Evolutionary conservation across 495 filamentous ascomycete genomes (phyloP).

Genomic region (Pseudevernia furfuracea): DNA sequence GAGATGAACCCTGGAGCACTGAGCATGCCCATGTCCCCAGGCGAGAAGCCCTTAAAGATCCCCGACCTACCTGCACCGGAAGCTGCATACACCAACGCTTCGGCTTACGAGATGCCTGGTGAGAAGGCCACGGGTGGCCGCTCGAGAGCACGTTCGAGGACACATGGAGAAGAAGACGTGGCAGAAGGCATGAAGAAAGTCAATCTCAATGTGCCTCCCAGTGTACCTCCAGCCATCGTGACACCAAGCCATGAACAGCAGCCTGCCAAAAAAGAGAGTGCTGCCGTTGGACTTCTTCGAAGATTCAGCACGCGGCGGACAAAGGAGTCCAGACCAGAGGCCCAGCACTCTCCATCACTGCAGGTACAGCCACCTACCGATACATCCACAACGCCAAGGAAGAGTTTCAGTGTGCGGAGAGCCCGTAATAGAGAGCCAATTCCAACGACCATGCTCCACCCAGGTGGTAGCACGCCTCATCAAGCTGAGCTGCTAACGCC

Average conservation of each 20-base stretch:
- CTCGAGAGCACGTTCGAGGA: conserved; percentile 76
- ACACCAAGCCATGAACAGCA: conserved; percentile 49
- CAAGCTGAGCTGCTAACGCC: conserved; percentile 68
- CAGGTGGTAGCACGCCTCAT: conserved; percentile 59
- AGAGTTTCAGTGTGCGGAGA: conserved; percentile 75
- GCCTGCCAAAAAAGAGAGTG: conserved; percentile 73
- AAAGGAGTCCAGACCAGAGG: conserved; percentile 49
- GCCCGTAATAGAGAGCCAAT: conserved; percentile 54
- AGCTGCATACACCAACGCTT: conserved; percentile 84
- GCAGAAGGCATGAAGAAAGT: conserved; percentile 66
- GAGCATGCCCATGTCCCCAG: conserved; percentile 46
- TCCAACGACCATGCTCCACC: conserved; percentile 46
- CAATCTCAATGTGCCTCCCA: conserved; percentile 47
- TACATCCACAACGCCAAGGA: conserved; percentile 51
- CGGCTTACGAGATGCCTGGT: conserved; percentile 71
- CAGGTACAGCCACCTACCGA: conserved; percentile 69
- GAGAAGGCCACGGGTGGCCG: conserved; percentile 72
- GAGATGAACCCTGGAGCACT: conserved; percentile 57
- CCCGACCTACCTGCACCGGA: conserved; percentile 73
- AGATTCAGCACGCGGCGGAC: conserved; percentile 82
- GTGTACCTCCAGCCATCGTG: conserved; percentile 48
- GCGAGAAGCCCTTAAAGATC: conserved; percentile 55
- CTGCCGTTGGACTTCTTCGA: conserved; percentile 77
- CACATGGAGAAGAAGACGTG: conserved; percentile 92
- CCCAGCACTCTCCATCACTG: conserved; percentile 59